These are phyloP conservation scores for Aureobasidium subglaciale DNA, from an alignment of 2,329 filamentous ascomycete genomes.

Conservation along the genomic window DNA sequence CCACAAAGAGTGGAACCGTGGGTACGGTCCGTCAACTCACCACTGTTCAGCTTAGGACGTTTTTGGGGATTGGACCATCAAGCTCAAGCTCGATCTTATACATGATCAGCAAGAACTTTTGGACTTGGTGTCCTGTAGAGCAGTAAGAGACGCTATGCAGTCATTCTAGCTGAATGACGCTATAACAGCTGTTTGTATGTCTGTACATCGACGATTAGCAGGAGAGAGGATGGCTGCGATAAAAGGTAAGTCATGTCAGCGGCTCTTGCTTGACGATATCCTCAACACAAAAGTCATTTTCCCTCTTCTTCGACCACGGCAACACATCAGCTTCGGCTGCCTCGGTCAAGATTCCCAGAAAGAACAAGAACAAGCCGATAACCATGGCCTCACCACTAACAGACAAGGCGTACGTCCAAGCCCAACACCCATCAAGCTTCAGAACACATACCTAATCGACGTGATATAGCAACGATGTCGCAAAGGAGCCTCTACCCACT, in stretches of 20 bases:
- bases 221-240: background rate
- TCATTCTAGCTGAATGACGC: constrained; percentile 3
- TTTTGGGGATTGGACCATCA: background rate
- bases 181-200: background rate
- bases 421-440: background rate
- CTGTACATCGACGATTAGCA: constrained; percentile 1
- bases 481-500: constrained; percentile 1
- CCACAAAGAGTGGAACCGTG: constrained; percentile 2
- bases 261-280: background rate
- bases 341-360: background rate
- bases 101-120: background rate
- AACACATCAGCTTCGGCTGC: background rate
- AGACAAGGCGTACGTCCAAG: background rate
- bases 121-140: background rate
- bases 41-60: background rate
- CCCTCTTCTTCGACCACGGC: background rate
- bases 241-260: background rate
- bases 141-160: background rate
- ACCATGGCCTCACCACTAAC: too few species aligned
- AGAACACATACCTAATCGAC: background rate
- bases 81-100: background rate
- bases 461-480: background rate
- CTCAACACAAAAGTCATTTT: background rate
- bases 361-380: background rate
- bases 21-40: constrained; percentile 10